Evolutionary conservation across 2,329 filamentous ascomycete genomes (phyloP).

Genomic region (Penicillium sp.): DNA sequence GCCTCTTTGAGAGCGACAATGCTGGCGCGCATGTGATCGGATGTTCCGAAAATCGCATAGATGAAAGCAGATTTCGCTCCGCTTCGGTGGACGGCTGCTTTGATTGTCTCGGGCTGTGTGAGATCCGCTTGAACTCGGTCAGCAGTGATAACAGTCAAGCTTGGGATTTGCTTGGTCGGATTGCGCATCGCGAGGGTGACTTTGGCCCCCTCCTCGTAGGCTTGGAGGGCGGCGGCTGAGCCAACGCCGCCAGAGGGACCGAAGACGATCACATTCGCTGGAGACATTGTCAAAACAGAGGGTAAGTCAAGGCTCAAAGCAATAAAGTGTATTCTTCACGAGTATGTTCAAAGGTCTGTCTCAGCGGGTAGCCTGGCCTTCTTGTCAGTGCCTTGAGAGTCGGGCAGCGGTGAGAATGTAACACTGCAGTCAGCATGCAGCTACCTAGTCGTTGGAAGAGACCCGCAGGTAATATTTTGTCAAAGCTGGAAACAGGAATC

Average conservation of each 20-base stretch:
- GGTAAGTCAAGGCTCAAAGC: too few species aligned
- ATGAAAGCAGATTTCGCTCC: conserved; percentile 52
- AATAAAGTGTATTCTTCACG: background rate
- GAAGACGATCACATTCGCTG: conserved; percentile 38
- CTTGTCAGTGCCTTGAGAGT: background rate
- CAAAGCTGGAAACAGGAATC: background rate
- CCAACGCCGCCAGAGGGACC: conserved; percentile 53
- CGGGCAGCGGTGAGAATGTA: background rate
- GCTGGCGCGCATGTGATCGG: conserved; percentile 44
- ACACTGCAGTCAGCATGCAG: background rate
- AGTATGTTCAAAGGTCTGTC: background rate
- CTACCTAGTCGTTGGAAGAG: background rate
- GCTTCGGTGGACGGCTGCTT: conserved; percentile 39
- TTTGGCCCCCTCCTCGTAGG: conserved; percentile 43
- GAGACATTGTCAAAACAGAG: background rate
- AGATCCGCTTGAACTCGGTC: conserved; percentile 51
- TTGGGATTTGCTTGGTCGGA: conserved; percentile 44
- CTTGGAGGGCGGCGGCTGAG: conserved; percentile 41
- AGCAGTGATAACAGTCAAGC: conserved; percentile 32
- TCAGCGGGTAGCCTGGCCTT: background rate
- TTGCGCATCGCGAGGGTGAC: conserved; percentile 54
- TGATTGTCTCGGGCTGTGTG: conserved; percentile 42
- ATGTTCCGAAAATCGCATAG: conserved; percentile 40
- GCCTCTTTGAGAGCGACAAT: conserved; percentile 49
- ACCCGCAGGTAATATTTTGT: background rate